These are phyloP conservation scores for Serendipita sp. DNA, from an alignment of 768 basidiomycete species.

Conservation along the genomic window DNA sequence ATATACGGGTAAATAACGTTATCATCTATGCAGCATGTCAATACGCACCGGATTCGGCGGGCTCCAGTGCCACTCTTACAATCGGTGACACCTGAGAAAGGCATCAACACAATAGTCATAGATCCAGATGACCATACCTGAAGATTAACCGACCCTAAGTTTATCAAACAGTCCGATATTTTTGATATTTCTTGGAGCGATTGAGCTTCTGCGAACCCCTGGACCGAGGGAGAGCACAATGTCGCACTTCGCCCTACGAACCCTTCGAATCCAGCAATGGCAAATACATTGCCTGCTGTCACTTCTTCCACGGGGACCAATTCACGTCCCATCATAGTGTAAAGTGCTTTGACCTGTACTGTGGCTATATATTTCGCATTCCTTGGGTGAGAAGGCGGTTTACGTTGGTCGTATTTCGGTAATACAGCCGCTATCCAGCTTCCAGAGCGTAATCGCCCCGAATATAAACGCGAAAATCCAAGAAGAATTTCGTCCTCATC, in stretches of 20 bases:
- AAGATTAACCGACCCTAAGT: slow-evolving; percentile 56
- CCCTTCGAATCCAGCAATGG: slow-evolving; percentile 75
- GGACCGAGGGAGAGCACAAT: slow-evolving; percentile 48
- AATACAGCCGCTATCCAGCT: slow-evolving; percentile 54
- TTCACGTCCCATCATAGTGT: slow-evolving; percentile 96
- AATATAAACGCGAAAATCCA: slow-evolving; percentile 88
- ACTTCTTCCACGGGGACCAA: slow-evolving; percentile 71
- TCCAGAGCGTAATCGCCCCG: slow-evolving; percentile 59
- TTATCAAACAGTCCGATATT: slow-evolving; percentile 35
- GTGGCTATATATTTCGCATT: slow-evolving; percentile 50
- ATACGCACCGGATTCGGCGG: slow-evolving; percentile 34
- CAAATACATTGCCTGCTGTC: slow-evolving; percentile 86
- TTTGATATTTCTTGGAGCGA: slow-evolving; percentile 16
- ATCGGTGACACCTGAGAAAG: slow-evolving; percentile 59
- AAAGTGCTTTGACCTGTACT: slow-evolving; percentile 57
- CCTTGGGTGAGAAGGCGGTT: slow-evolving; percentile 44
- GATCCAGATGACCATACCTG: slow-evolving; percentile 27
- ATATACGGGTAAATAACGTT: not conserved
- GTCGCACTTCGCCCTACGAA: slow-evolving; percentile 85
- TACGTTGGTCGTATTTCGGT: slow-evolving; percentile 63
- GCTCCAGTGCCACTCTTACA: slow-evolving; percentile 88
- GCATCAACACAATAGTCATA: not conserved
- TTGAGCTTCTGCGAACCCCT: slow-evolving; percentile 12
- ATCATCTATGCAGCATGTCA: not conserved
- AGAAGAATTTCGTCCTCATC: slow-evolving; percentile 50